Conservation (phyloP, 2,329 filamentous ascomycete species). For the Colletotrichum chlorophyti region DNA sequence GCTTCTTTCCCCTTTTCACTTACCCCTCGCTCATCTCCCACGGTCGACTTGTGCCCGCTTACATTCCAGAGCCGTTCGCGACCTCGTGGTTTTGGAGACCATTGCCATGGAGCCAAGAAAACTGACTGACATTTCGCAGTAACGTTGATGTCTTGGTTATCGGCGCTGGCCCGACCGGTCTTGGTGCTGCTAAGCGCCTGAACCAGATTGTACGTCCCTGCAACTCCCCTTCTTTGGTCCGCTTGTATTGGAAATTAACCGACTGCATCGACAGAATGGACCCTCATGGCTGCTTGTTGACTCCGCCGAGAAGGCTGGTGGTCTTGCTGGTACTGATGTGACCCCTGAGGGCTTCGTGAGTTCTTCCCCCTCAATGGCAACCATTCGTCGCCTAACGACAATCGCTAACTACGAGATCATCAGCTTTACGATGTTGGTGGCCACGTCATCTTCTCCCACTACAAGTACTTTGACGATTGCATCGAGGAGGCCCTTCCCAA, state of each 20-base stretch:
- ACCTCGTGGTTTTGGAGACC: background rate
- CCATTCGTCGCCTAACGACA: too few relatives aligned
- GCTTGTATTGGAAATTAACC: too few relatives aligned
- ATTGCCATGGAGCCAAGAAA: background rate
- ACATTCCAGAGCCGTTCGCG: background rate
- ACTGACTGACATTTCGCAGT: constrained; percentile 52
- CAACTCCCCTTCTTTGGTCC: too few relatives aligned
- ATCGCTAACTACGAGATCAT: too few relatives aligned
- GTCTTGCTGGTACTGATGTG: constrained; percentile 93
- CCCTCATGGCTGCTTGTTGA: constrained; percentile 97
- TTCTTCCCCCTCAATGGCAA: constrained; percentile 38
- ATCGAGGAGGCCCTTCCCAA: constrained; percentile 96
- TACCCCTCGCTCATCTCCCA: too few relatives aligned
- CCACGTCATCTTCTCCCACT: constrained; percentile 99
- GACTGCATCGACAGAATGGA: constrained; percentile 68
- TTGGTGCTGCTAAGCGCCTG: constrained; percentile 96
- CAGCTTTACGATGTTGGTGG: constrained; percentile 98
- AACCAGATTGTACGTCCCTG: constrained; percentile 90
- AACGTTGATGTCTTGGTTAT: constrained; percentile 97
- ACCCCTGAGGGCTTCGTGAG: constrained; percentile 97
- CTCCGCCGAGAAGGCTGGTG: constrained; percentile 88
- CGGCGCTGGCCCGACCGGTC: constrained; percentile 94
- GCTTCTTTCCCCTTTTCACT: too few relatives aligned
- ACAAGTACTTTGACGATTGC: constrained; percentile 99
- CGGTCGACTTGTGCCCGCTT: too few relatives aligned